Percentiles rank a stretch among this genome's conserved stretches.
Evolutionary conservation across 805 yeast genomes (phyloP).

Genomic region (Metschnikowia gelsemii): DNA sequence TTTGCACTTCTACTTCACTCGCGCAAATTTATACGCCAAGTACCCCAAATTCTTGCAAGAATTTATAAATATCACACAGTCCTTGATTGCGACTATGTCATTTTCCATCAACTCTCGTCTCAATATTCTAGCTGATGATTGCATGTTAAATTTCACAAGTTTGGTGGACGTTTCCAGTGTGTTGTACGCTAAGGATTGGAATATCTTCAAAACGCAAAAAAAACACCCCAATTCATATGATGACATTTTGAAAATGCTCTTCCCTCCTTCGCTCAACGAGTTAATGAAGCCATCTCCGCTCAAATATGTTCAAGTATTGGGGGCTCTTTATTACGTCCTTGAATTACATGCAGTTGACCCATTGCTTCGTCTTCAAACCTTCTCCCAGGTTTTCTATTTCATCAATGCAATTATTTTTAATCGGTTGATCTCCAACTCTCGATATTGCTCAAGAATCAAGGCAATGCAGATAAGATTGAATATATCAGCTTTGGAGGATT

Average conservation of each 20-base stretch:
- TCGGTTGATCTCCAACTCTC: slow-evolving; percentile 62
- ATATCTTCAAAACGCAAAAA: slow-evolving; percentile 47
- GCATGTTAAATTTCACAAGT: slow-evolving; percentile 72
- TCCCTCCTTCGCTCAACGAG: slow-evolving; percentile 80
- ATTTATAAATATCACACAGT: slow-evolving; percentile 50
- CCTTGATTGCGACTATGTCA: slow-evolving; percentile 62
- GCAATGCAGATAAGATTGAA: slow-evolving; percentile 91
- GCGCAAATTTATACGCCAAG: slow-evolving; percentile 55
- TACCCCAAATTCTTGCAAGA: slow-evolving; percentile 65
- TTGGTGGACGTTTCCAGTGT: slow-evolving; percentile 80
- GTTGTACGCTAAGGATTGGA: slow-evolving; percentile 70
- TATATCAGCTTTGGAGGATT: slow-evolving; percentile 83
- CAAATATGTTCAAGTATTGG: slow-evolving; percentile 77
- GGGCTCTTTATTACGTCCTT: slow-evolving; percentile 83
- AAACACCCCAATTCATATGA: slow-evolving; percentile 55
- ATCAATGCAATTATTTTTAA: slow-evolving; percentile 72
- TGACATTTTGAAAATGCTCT: slow-evolving; percentile 70
- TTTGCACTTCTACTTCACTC: slow-evolving; percentile 70
- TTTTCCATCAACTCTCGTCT: slow-evolving; percentile 64
- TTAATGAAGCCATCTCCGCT: slow-evolving; percentile 89
- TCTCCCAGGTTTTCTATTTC: slow-evolving; percentile 78
- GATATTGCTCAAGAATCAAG: slow-evolving; percentile 71
- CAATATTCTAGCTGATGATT: slow-evolving; percentile 56
- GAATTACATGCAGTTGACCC: slow-evolving; percentile 81
- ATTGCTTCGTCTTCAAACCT: slow-evolving; percentile 70